Base-by-base conservation (phyloP, 371 early-diverging fungal species). In the Dipsacomyces acuminosporus region DNA sequence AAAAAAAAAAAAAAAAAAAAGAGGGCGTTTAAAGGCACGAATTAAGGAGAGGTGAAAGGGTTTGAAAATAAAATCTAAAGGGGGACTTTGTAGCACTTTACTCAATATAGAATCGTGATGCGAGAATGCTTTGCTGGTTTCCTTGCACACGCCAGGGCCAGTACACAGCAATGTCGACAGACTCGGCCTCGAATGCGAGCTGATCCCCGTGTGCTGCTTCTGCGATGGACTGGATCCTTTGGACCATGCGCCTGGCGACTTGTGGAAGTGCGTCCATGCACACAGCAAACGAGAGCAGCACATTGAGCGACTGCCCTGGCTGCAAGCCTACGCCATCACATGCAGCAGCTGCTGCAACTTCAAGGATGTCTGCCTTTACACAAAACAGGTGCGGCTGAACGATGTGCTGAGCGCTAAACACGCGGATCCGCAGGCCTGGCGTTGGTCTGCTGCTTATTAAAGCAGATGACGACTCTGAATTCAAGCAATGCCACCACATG, bases 401-500 rank as follows among this genome's bases (percentile, higher is more conserved):
- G 3, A 61, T 38, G 17, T 45, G 9, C 33, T 62, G 43, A 20
- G 35, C 41, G 2, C 40, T n/a, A 8, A 13, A 19, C 5, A 67
- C 23, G 8, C 25, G 53, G 22, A 56, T 26, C 2, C 62, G 52
- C 36, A 61, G 22, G n/a, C 51, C n/a, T 0, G 56, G 47, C 34
- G 19, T 35, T 18, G 61, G 56, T 36, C 36, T 36, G 21, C 41
- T 43, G 20, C 56, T 52, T 1, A 49, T 50, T 13, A 56, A 49
- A 24, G 42, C 45, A 14, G 42, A 26, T 11, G 35, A 43, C n/a
- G 57, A 20, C 14, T 41, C 48, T 24, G 44, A 21, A 47, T 17
- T 30, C 25, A 67, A 30, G 18, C 67, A 52, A 57, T 67, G 67
- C 51, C 45, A 54, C 67, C 67, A 67, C 51, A 62, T 49, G 47